Evolutionary conservation across 2,329 filamentous ascomycete genomes (phyloP).

Genomic region (Didymella keratinophila): DNA sequence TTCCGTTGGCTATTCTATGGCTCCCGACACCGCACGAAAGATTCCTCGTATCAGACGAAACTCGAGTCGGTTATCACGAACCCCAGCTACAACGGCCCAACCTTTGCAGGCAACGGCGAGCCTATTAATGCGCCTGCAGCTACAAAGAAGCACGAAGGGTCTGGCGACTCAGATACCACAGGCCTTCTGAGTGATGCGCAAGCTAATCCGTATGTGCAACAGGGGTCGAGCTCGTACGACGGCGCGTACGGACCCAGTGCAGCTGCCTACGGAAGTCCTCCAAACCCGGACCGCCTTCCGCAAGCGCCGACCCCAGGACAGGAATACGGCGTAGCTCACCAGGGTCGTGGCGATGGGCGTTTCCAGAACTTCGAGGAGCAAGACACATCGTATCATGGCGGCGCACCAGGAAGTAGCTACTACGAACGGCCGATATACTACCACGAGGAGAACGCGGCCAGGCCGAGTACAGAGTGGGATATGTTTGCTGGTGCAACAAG

Average conservation of each 20-base stretch:
- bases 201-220: constrained; percentile 33
- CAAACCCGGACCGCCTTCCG: constrained; percentile 33
- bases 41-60: constrained; percentile 50
- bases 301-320: constrained; percentile 34
- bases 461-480: constrained; percentile 32
- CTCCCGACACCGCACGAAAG: constrained; percentile 63
- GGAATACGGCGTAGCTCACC: constrained; percentile 34
- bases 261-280: constrained; percentile 6
- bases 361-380: constrained; percentile 32
- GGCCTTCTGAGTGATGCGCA: constrained; percentile 35
- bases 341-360: constrained; percentile 6
- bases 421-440: constrained; percentile 18
- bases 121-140: constrained; percentile 15
- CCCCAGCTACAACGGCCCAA: constrained; percentile 32
- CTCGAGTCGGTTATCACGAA: constrained; percentile 28
- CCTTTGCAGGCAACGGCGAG: constrained; percentile 36
- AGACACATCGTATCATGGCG: constrained; percentile 29
- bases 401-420: constrained; percentile 12
- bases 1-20: constrained; percentile 84
- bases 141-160: constrained; percentile 28
- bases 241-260: constrained; percentile 19
- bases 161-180: constrained; percentile 37
- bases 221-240: constrained; percentile 17
- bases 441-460: constrained; percentile 2
- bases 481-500: constrained; percentile 33